phyloP scores from a whole-genome alignment of 306 rosid genomes.

The Calophaca sinica region DNA sequence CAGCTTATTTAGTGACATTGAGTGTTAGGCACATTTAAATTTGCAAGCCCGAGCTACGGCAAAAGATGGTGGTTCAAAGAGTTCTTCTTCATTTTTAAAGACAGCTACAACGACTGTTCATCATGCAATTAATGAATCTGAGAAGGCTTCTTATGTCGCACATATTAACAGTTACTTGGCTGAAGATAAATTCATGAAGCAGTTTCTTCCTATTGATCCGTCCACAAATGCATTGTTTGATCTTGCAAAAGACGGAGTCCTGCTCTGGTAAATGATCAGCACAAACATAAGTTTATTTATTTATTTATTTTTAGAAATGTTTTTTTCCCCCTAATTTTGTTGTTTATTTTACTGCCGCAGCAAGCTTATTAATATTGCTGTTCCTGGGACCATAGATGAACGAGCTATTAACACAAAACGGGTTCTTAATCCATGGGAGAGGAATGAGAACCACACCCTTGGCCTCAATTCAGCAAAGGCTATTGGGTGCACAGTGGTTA shows the following conservation, averaged over 20 bases:
- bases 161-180: slow-evolving; percentile 86
- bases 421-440: slow-evolving; percentile 98
- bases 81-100: slow-evolving; percentile 85
- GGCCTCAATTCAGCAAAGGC: slow-evolving; percentile 99
- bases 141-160: slow-evolving; percentile 92
- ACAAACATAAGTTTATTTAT: slow-evolving; percentile 33
- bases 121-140: slow-evolving; percentile 91
- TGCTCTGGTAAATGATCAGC: slow-evolving; percentile 76
- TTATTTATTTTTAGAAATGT: background rate
- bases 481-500: slow-evolving; percentile 99
- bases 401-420: slow-evolving; percentile 95
- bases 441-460: slow-evolving; percentile 97
- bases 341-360: slow-evolving; percentile 64
- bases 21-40: slow-evolving; percentile 76
- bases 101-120: slow-evolving; percentile 87
- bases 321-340: slow-evolving; percentile 35
- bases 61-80: slow-evolving; percentile 74
- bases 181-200: slow-evolving; percentile 81
- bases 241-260: slow-evolving; percentile 94
- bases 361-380: slow-evolving; percentile 95
- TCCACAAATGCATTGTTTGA: slow-evolving; percentile 80
- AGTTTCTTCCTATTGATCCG: slow-evolving; percentile 90
- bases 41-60: slow-evolving; percentile 65
- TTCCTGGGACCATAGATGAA: slow-evolving; percentile 98
- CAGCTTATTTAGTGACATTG: slow-evolving; percentile 41